phyloP scores from a whole-genome alignment of 2,329 filamentous ascomycete genomes.

The Mycocentrospora acerina region DNA sequence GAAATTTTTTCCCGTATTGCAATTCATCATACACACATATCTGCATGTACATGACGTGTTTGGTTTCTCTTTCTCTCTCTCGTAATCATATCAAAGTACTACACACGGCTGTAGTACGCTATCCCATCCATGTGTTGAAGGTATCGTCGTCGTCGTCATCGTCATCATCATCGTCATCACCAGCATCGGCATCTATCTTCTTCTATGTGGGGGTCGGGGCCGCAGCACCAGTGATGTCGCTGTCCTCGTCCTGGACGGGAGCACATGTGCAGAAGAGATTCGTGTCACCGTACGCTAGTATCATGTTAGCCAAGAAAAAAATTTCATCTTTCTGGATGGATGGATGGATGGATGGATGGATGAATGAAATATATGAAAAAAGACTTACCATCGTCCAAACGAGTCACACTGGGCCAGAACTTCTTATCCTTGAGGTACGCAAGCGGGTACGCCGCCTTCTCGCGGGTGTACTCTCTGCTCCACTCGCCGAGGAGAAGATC shows the following conservation, averaged over 20 bases:
- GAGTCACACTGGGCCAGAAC: slow-evolving; percentile 89
- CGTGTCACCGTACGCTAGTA: slow-evolving; percentile 77
- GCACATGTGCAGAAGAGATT: slow-evolving; percentile 96
- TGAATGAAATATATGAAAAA: not conserved
- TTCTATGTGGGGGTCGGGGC: slow-evolving; percentile 37
- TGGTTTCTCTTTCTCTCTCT: no score
- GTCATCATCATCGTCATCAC: no score
- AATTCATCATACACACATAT: no score
- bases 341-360: no score
- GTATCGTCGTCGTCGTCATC: no score
- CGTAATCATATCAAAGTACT: no score
- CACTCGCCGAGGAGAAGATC: slow-evolving; percentile 78
- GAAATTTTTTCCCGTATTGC: no score
- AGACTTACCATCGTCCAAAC: slow-evolving; percentile 80
- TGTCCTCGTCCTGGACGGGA: slow-evolving; percentile 62
- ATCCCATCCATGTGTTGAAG: no score
- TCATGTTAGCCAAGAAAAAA: slow-evolving; percentile 20
- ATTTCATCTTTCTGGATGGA: not conserved
- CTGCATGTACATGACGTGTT: no score
- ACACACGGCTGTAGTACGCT: no score
- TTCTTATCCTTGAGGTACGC: slow-evolving; percentile 89
- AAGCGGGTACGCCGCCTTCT: slow-evolving; percentile 85
- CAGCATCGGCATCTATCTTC: no score
- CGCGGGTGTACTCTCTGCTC: slow-evolving; percentile 77
- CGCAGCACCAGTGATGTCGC: slow-evolving; percentile 35